Evolutionary conservation across 2,329 filamentous ascomycete genomes (phyloP), one percentile per base, ranked within the genome.

Genomic region (Talaromyces funiculosus): DNA sequence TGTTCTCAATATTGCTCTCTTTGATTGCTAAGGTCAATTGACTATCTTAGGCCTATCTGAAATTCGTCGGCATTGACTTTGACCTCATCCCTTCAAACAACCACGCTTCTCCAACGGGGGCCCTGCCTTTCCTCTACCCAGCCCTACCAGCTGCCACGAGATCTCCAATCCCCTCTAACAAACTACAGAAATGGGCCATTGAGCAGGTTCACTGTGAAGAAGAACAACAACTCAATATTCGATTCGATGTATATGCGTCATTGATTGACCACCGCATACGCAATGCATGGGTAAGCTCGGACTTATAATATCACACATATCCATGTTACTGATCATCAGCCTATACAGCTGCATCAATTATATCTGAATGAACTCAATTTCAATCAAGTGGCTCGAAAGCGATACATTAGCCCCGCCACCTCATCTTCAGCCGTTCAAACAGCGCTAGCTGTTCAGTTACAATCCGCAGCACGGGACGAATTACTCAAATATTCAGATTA

Each of bases 51-150:
- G 87, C 92, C 31, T 94, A 91, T 74, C 82, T 99, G 63, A 90
- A 85, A 68, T 90, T 97, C 68, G 83, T 86, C 55, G 83, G 83
- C 42, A 80, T 96, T 61, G 76, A 85, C 4, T 88, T 92, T 72
- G 79, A 80, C 57, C 78, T 88, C 56, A 78, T 85, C 6, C 77
- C 90, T 4, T 95, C 92, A 3, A 96, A 86, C 67, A 97, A 97
- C 74, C 94, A 97, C 78, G 92, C 93, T 56, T 96, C 92, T 2
- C 93, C 93, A 0, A 88, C 87, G 22, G 92, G 93, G 61, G 82
- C 87, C n/a, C 82, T 97, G 14, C 94, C 94, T 0, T 97, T 96
- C 76, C 82, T 99, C 45, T 82, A 93, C 8, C 88, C 90, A 9
- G 71, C 67, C 14, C 67, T 78, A 33, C 73, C 76, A 54, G 64